Evolutionary conservation across 139 green algal genomes (phyloP).

Genomic region (Micractinium conductrix): DNA sequence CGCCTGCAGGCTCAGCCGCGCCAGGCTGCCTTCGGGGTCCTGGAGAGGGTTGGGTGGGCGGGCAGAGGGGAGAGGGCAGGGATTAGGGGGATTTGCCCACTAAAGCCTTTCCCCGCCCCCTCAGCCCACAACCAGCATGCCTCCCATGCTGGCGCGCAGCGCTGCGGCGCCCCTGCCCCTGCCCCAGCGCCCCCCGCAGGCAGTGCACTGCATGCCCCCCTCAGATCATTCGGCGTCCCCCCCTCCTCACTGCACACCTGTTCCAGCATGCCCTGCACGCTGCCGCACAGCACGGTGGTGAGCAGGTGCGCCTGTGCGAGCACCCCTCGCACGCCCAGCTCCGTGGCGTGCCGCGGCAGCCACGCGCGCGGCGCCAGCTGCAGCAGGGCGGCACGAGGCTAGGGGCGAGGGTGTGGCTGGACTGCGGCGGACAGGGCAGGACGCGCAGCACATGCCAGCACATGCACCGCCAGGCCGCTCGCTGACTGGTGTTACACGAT

Average conservation of each 20-base stretch:
- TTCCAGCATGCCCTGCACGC: conserved; percentile 36
- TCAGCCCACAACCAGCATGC: not conserved
- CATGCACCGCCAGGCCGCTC: too few relatives aligned
- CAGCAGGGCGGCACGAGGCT: not conserved
- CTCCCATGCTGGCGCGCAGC: too few relatives aligned
- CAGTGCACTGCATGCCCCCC: not conserved
- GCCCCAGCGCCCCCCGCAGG: not conserved
- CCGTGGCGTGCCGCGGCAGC: conserved; percentile 32
- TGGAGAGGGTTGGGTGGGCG: not conserved
- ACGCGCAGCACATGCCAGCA: not conserved
- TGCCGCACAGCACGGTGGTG: conserved; percentile 33
- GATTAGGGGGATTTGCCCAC: not conserved
- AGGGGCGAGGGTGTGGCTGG: not conserved
- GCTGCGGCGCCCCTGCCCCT: too few relatives aligned
- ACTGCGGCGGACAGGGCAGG: too few relatives aligned
- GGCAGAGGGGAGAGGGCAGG: not conserved
- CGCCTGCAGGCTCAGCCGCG: not conserved
- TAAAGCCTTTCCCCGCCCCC: not conserved
- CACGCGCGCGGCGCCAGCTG: conserved; percentile 21
- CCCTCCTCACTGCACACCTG: conserved; percentile 2
- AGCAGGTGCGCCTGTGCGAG: conserved; percentile 43
- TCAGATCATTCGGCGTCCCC: not conserved
- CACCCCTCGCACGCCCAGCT: conserved; percentile 29
- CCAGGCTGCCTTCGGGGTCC: conserved; percentile 20
- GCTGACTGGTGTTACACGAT: too few relatives aligned